Conservation (phyloP, 176 grass and related monocot genomes). For the Rhynchospora breviuscula region DNA sequence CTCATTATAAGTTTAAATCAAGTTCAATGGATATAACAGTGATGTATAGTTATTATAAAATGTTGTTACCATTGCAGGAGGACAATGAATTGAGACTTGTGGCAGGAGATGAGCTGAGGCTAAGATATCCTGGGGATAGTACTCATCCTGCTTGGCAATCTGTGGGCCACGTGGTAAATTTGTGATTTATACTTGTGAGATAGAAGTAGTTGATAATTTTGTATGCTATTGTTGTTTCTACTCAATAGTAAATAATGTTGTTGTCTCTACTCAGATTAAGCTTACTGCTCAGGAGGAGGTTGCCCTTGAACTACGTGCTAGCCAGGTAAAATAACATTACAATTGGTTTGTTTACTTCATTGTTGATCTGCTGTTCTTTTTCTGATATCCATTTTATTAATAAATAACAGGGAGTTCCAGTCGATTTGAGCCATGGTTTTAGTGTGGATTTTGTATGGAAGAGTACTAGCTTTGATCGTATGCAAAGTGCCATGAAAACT, state of each 20-base stretch:
- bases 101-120: constrained; percentile 94
- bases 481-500: constrained; percentile 99
- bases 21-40: background rate
- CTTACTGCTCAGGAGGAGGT: constrained; percentile 98
- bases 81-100: constrained; percentile 99
- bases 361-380: background rate
- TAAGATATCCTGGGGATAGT: constrained; percentile 85
- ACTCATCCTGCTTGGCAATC: constrained; percentile 97
- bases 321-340: constrained; percentile 45
- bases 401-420: constrained; percentile 72
- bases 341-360: background rate
- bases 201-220: background rate
- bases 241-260: constrained; percentile 52
- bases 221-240: background rate
- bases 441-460: constrained; percentile 99
- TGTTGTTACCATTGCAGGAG: constrained; percentile 54
- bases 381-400: constrained; percentile 20
- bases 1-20: background rate
- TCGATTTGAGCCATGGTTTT: constrained; percentile 85
- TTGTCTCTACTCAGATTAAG: constrained; percentile 67
- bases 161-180: constrained; percentile 88
- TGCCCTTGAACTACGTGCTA: constrained; percentile 93
- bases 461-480: constrained; percentile 99
- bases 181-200: background rate
- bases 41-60: constrained; percentile 11